These are phyloP conservation scores for Pseudonitzschia pungens DNA, from an alignment of 108 stramenopile genomes.

Conservation along the genomic window DNA sequence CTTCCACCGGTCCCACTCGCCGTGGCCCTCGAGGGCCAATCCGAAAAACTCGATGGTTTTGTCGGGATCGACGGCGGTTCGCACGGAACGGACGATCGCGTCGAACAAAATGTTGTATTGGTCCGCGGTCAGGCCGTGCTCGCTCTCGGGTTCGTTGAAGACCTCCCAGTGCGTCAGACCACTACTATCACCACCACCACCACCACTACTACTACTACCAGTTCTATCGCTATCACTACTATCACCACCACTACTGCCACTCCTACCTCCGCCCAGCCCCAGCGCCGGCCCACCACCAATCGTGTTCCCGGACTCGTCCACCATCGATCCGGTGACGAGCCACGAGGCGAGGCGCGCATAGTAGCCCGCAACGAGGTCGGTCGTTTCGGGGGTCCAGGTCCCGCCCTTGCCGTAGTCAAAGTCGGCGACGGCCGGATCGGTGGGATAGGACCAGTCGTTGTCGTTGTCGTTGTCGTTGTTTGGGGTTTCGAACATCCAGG, in stretches of 20 bases:
- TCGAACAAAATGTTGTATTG: conserved; percentile 12
- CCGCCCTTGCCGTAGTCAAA: neutral
- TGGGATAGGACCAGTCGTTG: conserved; percentile 8
- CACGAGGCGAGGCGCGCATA: conserved; percentile 12
- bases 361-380: conserved; percentile 8
- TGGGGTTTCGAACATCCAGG: conserved; percentile 18
- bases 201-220: too few relatives aligned
- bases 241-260: too few relatives aligned
- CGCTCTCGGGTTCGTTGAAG: conserved; percentile 20
- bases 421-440: conserved; percentile 1
- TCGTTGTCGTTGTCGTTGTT: too few relatives aligned
- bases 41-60: conserved; percentile 3
- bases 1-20: conserved; percentile 12
- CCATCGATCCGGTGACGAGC: conserved; percentile 2
- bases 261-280: too few relatives aligned
- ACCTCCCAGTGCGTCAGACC: conserved; percentile 20
- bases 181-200: too few relatives aligned
- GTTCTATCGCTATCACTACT: too few relatives aligned
- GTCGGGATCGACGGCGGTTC: conserved; percentile 10
- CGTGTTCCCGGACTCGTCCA: conserved; percentile 10
- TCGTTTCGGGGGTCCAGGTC: neutral
- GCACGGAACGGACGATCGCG: conserved; percentile 14
- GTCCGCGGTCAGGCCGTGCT: conserved; percentile 7
- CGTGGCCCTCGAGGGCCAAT: conserved; percentile 2
- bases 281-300: conserved; percentile 3